phyloP scores from a whole-genome alignment of 2,329 filamentous ascomycete genomes.

The Exophiala oligosperma region DNA sequence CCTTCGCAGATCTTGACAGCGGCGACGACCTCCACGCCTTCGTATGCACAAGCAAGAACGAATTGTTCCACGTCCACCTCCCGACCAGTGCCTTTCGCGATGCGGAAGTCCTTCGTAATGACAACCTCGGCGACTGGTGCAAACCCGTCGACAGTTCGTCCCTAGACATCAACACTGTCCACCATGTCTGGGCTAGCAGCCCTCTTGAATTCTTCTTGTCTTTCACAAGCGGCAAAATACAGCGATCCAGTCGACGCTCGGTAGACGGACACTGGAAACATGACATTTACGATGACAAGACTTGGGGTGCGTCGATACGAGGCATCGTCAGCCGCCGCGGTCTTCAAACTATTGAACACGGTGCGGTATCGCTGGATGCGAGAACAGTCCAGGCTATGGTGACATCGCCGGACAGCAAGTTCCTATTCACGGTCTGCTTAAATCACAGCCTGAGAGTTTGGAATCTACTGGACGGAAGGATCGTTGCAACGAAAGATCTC shows the following conservation, averaged over 20 bases:
- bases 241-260: conserved; percentile 67
- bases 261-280: conserved; percentile 51
- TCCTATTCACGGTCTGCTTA: conserved; percentile 76
- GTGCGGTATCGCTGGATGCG: conserved; percentile 43
- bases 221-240: conserved; percentile 46
- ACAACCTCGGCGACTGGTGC: conserved; percentile 74
- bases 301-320: conserved; percentile 50
- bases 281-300: conserved; percentile 49
- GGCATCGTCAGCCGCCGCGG: conserved; percentile 47
- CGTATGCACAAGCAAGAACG: conserved; percentile 74
- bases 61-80: conserved; percentile 81
- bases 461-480: conserved; percentile 79
- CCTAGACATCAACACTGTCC: conserved; percentile 69
- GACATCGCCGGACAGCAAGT: conserved; percentile 47
- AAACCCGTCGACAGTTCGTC: conserved; percentile 64
- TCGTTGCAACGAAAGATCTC: conserved; percentile 76
- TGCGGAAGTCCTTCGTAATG: conserved; percentile 66
- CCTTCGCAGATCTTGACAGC: conserved; percentile 75
- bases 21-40: conserved; percentile 78
- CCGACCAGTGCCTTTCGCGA: conserved; percentile 75
- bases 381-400: conserved; percentile 46
- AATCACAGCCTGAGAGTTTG: conserved; percentile 88
- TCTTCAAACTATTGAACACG: conserved; percentile 43
- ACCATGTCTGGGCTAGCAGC: conserved; percentile 74
- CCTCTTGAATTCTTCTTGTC: conserved; percentile 76